phyloP scores from a whole-genome alignment of 2,329 filamentous ascomycete genomes.

The Trichoderma hamatum region DNA sequence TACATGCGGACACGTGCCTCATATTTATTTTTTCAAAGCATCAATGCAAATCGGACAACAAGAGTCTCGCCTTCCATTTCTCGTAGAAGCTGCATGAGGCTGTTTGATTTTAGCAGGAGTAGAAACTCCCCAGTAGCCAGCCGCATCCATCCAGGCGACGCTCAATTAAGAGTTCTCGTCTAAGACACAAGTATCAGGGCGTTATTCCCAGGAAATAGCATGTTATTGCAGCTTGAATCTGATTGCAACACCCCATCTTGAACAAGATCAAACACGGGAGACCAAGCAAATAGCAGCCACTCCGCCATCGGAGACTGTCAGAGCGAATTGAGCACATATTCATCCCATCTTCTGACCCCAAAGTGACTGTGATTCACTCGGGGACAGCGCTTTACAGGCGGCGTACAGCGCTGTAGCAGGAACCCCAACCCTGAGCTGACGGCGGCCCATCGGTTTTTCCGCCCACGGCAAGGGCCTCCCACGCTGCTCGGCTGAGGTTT shows the following conservation, averaged over 20 bases:
- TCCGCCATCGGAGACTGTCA: not conserved
- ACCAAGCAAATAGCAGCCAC: not conserved
- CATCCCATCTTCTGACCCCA: not conserved
- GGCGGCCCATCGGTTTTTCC: constrained; percentile 24
- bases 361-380: not conserved
- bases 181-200: not conserved
- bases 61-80: not conserved
- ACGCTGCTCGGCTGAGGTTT: constrained; percentile 17
- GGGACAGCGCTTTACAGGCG: not conserved
- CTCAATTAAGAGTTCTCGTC: not conserved
- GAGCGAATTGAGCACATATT: not conserved
- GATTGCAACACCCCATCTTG: not conserved
- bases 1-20: not conserved
- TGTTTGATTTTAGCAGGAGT: not conserved
- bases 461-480: constrained; percentile 17
- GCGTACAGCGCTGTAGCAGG: not conserved
- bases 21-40: not conserved
- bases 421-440: not conserved
- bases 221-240: not conserved
- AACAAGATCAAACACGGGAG: not conserved
- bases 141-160: not conserved
- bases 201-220: not conserved
- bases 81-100: not conserved
- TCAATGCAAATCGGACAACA: not conserved
- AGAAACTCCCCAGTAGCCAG: not conserved